These are phyloP conservation scores for Candida hispaniensis DNA, from an alignment of 805 yeast genomes.

Conservation along the genomic window DNA sequence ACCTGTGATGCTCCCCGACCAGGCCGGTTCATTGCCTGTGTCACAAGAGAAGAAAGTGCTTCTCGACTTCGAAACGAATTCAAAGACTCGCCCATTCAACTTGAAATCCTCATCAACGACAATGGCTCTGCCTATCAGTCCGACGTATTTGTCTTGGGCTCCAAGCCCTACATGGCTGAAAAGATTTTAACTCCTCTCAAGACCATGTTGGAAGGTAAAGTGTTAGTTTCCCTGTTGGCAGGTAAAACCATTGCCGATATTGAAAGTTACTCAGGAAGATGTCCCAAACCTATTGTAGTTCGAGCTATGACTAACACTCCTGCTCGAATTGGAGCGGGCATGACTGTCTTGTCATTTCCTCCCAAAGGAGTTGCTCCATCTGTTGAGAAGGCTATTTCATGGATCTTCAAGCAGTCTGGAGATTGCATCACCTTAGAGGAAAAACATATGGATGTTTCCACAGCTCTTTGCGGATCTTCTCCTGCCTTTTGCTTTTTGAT, in stretches of 20 bases:
- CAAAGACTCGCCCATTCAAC: constrained; percentile 23
- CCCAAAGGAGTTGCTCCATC: constrained; percentile 32
- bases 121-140: constrained; percentile 51
- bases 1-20: constrained; percentile 42
- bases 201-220: constrained; percentile 38
- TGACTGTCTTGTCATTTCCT: constrained; percentile 83
- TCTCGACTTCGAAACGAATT: constrained; percentile 35
- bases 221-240: constrained; percentile 76
- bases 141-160: constrained; percentile 66
- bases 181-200: constrained; percentile 44
- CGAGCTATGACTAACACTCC: constrained; percentile 99
- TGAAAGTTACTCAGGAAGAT: constrained; percentile 29
- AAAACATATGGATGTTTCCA: constrained; percentile 91
- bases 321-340: constrained; percentile 83
- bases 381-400: constrained; percentile 29
- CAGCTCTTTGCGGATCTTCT: constrained; percentile 90
- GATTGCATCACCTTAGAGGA: constrained; percentile 41
- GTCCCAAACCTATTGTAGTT: constrained; percentile 42
- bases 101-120: constrained; percentile 39
- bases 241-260: constrained; percentile 72
- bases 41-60: constrained; percentile 44
- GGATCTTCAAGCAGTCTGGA: constrained; percentile 36
- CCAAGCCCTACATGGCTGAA: constrained; percentile 76
- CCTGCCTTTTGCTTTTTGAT: constrained; percentile 87
- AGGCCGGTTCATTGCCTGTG: constrained; percentile 65